phyloP scores from a whole-genome alignment of 495 filamentous ascomycete species.

The Neurospora hispaniola region DNA sequence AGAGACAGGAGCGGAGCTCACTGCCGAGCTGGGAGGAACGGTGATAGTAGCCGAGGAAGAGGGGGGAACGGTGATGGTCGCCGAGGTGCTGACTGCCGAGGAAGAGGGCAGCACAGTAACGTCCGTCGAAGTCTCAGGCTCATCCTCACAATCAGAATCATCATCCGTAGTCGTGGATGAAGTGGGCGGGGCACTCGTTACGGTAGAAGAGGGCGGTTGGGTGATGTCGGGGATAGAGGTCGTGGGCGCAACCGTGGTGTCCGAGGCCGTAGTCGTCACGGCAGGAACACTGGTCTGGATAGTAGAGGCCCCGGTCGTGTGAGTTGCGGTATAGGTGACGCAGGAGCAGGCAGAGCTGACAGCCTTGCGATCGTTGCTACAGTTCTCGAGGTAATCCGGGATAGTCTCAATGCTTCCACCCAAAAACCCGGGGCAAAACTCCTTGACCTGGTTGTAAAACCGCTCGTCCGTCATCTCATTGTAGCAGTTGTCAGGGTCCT shows the following conservation, averaged over 20 bases:
- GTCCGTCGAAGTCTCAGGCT: neutral
- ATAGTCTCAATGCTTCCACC: slow-evolving; percentile 16
- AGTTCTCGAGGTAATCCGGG: slow-evolving; percentile 20
- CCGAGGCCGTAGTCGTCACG: neutral
- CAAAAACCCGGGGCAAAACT: slow-evolving; percentile 19
- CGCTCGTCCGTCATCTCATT: slow-evolving; percentile 18
- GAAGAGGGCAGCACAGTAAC: neutral
- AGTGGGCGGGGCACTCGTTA: neutral
- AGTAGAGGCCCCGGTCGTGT: slow-evolving; percentile 7
- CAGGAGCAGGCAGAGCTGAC: slow-evolving; percentile 30
- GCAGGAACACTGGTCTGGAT: neutral
- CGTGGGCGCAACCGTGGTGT: neutral
- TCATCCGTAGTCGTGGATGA: slow-evolving; percentile 17
- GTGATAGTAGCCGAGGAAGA: neutral
- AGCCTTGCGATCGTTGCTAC: slow-evolving; percentile 7
- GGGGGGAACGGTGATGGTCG: neutral
- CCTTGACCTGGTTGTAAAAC: slow-evolving; percentile 11
- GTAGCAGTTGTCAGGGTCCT: slow-evolving; percentile 26
- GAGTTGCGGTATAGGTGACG: slow-evolving; percentile 21
- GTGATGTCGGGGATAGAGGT: neutral
- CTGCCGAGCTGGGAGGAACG: neutral
- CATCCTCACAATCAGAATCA: neutral
- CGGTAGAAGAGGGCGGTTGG: neutral
- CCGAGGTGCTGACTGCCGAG: neutral
- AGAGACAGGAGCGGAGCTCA: neutral